A percentile compares a stretch with the other conserved stretches of the same genome.
phyloP scores from a whole-genome alignment of 805 yeast species.

The Kazachstania viticola region DNA sequence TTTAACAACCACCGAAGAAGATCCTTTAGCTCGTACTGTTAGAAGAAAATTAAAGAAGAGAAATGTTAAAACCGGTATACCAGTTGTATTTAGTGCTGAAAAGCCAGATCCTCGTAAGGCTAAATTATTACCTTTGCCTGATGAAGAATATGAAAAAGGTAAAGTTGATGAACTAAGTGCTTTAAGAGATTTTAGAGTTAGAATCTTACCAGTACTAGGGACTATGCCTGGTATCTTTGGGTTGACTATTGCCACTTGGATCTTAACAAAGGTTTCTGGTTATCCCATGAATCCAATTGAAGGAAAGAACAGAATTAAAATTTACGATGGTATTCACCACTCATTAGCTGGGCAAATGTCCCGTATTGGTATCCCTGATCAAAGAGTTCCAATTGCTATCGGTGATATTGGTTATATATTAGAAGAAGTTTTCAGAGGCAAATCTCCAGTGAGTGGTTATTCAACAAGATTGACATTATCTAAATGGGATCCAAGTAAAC shows the following conservation, averaged over 20 bases:
- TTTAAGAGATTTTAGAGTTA: slow-evolving; percentile 77
- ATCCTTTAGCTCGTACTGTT: slow-evolving; percentile 79
- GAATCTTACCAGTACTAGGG: slow-evolving; percentile 92
- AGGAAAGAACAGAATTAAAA: slow-evolving; percentile 76
- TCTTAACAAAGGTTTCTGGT: slow-evolving; percentile 69
- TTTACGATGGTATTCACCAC: slow-evolving; percentile 75
- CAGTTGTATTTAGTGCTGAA: slow-evolving; percentile 87
- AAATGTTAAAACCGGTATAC: slow-evolving; percentile 67
- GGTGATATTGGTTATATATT: slow-evolving; percentile 70
- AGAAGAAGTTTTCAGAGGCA: slow-evolving; percentile 89
- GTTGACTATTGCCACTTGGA: slow-evolving; percentile 72
- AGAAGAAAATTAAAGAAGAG: slow-evolving; percentile 71
- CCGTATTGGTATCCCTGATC: slow-evolving; percentile 61
- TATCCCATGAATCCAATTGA: slow-evolving; percentile 87
- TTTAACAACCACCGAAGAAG: slow-evolving; percentile 83
- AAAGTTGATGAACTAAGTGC: slow-evolving; percentile 81
- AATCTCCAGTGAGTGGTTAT: slow-evolving; percentile 75
- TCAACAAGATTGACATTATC: slow-evolving; percentile 72
- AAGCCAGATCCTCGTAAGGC: slow-evolving; percentile 96
- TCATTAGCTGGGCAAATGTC: slow-evolving; percentile 80
- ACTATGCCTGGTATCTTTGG: slow-evolving; percentile 98
- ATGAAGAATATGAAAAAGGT: slow-evolving; percentile 47
- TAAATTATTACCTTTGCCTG: slow-evolving; percentile 69
- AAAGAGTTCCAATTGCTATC: slow-evolving; percentile 61
- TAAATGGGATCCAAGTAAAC: slow-evolving; percentile 68